Evolutionary conservation across 2,329 filamentous ascomycete genomes (phyloP).

Genomic region (Fusarium denticulatum): DNA sequence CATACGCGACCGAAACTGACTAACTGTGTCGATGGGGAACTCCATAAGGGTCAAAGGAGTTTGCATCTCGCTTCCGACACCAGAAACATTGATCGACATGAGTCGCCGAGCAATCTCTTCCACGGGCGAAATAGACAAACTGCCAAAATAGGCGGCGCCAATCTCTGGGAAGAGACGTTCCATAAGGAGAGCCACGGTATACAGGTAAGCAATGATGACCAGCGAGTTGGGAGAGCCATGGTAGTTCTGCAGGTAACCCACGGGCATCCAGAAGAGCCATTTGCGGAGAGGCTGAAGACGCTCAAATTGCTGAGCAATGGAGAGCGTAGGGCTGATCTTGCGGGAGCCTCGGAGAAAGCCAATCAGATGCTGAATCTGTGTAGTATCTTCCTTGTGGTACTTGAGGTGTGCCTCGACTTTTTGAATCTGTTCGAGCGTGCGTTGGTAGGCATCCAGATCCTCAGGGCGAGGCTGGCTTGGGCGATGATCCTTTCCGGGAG

Average conservation of each 20-base stretch:
- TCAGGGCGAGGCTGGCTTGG: slow-evolving; percentile 73
- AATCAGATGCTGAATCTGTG: slow-evolving; percentile 74
- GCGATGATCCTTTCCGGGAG: slow-evolving; percentile 69
- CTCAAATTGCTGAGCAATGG: slow-evolving; percentile 86
- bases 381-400: slow-evolving; percentile 74
- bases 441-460: slow-evolving; percentile 74
- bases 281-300: slow-evolving; percentile 87
- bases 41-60: slow-evolving; percentile 76
- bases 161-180: slow-evolving; percentile 93
- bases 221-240: slow-evolving; percentile 80
- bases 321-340: slow-evolving; percentile 74
- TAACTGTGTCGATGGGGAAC: slow-evolving; percentile 74
- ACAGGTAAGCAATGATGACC: slow-evolving; percentile 89
- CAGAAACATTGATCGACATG: slow-evolving; percentile 71
- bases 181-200: slow-evolving; percentile 85
- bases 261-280: slow-evolving; percentile 96
- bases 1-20: slow-evolving; percentile 75
- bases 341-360: slow-evolving; percentile 78
- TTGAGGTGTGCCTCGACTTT: slow-evolving; percentile 75
- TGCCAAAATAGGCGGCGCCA: slow-evolving; percentile 87
- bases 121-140: slow-evolving; percentile 80
- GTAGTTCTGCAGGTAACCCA: slow-evolving; percentile 81
- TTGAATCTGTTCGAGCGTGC: slow-evolving; percentile 72
- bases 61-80: slow-evolving; percentile 66
- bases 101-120: slow-evolving; percentile 86